Base-by-base conservation (phyloP, 106 monocot species). In the Platanthera guangdongensis region DNA sequence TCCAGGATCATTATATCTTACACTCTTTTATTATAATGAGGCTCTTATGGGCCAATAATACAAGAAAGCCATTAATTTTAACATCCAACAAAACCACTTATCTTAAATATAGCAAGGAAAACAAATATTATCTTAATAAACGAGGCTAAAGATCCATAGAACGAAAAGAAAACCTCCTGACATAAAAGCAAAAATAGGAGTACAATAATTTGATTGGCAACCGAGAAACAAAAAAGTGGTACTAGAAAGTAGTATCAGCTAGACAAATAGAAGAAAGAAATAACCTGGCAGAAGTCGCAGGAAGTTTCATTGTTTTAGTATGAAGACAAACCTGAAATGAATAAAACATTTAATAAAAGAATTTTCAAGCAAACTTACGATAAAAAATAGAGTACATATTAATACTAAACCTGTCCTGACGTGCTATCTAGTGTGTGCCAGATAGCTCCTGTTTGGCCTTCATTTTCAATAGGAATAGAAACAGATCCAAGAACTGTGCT, bases 401-500 rank as follows among this genome's bases (percentile, higher is more conserved):
- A 28, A 48, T 18, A 47, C 51, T 70, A 39, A 85, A 94, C 99
- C 92, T 99, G 94, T 72, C 99, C 99, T 47, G 94, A 87, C 71
- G 87, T 69, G 78, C 90, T 94, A 78, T 99, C 92, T 70, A 99
- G 79, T 6, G 83, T 63, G 77, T 94, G 74, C 99, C 99, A 99
- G 52, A 90, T 64, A 12, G 86, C 80, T 77, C 92, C 94, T 72
- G 88, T 90, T 84, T 92, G 90, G 18, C 83, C 83, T 84, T 99
- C 99, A 68, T 54, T 82, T 57, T 86, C 86, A 82, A 99, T 91
- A 52, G 90, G 86, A 79, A 99, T 88, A 78, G 81, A 88, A 6
- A 88, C 94, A 84, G 99, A 99, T 55, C 99, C 99, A 85, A 99
- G 94, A 60, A 92, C 85, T 39, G 89, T 90, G 77, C 93, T 93